phyloP scores from a whole-genome alignment of 2,329 filamentous ascomycete species.

The Cladobotryum mycophilum region DNA sequence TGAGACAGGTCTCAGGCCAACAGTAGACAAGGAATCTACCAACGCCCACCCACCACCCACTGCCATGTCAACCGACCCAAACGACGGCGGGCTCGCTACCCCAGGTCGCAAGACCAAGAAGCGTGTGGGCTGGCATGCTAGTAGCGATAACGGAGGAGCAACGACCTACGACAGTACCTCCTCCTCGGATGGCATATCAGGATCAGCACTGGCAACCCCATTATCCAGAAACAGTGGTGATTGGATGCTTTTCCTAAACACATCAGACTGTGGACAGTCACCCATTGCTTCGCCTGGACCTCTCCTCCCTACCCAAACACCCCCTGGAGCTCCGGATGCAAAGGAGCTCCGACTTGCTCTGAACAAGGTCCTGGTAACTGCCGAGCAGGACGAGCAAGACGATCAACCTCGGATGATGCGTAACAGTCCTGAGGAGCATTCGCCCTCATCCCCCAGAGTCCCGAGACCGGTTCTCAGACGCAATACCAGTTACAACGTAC shows the following conservation, averaged over 20 bases:
- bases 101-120: slow-evolving; percentile 34
- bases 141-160: slow-evolving; percentile 18
- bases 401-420: slow-evolving; percentile 4
- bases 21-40: not conserved
- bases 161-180: not conserved
- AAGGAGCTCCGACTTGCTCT: slow-evolving; percentile 32
- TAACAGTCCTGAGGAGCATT: slow-evolving; percentile 1
- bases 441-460: slow-evolving; percentile 10
- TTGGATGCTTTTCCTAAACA: slow-evolving; percentile 1
- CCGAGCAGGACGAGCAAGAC: slow-evolving; percentile 21
- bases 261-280: slow-evolving; percentile 13
- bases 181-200: slow-evolving; percentile 2
- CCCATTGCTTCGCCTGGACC: slow-evolving; percentile 22
- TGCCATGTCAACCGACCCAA: not conserved
- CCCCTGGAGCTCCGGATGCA: slow-evolving; percentile 32
- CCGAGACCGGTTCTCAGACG: slow-evolving; percentile 35
- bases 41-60: too few relatives aligned
- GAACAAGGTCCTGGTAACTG: slow-evolving; percentile 30
- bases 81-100: slow-evolving; percentile 19
- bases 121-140: slow-evolving; percentile 33
- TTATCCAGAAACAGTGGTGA: slow-evolving; percentile 5
- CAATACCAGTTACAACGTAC: slow-evolving; percentile 38
- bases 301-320: slow-evolving; percentile 11
- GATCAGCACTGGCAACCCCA: not conserved
- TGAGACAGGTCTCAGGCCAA: slow-evolving; percentile 20